Base-by-base conservation (phyloP, 352 stramenopile genomes). In the Phytophthora colocasiae region DNA sequence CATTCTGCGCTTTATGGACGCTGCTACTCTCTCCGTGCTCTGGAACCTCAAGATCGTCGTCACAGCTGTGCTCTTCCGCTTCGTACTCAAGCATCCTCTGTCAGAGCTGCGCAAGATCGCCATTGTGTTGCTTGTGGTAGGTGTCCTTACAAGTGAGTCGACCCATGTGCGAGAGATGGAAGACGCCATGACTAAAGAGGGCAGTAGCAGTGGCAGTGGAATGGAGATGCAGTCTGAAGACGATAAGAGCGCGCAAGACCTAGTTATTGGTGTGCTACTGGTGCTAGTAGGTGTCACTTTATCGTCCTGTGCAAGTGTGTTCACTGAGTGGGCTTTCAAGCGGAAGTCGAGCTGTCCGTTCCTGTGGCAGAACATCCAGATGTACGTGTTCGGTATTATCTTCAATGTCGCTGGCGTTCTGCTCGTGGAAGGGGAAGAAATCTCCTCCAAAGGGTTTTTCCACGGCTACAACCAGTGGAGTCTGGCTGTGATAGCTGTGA, bases 1-100 rank as follows among this genome's bases (percentile, higher is more conserved):
- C n/a, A 93, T 96, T 49, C 67, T 96, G 48, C 83, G 85, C 63
- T 95, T 90, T 65, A 81, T 96, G 62, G 88, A 96, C 69, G 86
- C 88, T 0, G 86, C 88, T 29, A 96, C 86, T 60, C 81, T 96
- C 41, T 91, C 88, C 8, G 85, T 96, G 70, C 81, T 94, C 26
- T 96, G 88, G 88, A 96, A 96, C 69, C 77, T 95, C 73, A 94
- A 95, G 71, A 96, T 96, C 69, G 72, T 96, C 51, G 88, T 86
- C 38, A 96, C 88, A 3, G 88, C 88, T 26, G 75, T 93, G 50
- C 82, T 96, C 60, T 94, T 96, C 61, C 86, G 88, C 57, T 69
- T 94, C 49, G 83, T 96, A 49, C 78, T 96, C 39, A 89, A 92
- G 64, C 82, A 83, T 19, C 66, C 69, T 26, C 70, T 95, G 22